A percentile compares a stretch with the other conserved stretches of the same genome.
These are phyloP conservation scores for Colletotrichum nymphaeae DNA, from an alignment of 2,329 filamentous ascomycete genomes.

Conservation along the genomic window DNA sequence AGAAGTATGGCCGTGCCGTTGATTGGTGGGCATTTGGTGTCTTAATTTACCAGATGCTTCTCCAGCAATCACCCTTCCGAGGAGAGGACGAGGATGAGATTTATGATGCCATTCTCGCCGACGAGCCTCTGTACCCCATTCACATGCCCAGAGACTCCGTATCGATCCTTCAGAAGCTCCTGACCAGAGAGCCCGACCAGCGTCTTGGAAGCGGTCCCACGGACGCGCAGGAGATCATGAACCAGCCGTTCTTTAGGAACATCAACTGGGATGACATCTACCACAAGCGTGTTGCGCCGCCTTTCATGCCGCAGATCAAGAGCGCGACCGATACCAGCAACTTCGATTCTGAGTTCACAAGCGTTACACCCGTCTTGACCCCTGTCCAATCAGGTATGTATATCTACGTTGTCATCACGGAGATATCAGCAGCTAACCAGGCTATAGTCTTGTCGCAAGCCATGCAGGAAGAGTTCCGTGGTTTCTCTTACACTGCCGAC, in stretches of 20 bases:
- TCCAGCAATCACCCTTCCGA: slow-evolving; percentile 98
- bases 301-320: slow-evolving; percentile 90
- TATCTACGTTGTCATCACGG: not conserved
- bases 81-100: slow-evolving; percentile 99
- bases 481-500: slow-evolving; percentile 96
- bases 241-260: slow-evolving; percentile 96
- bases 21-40: slow-evolving; percentile 99
- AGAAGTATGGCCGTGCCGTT: slow-evolving; percentile 96
- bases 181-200: slow-evolving; percentile 94
- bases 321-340: slow-evolving; percentile 98
- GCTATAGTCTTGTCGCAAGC: slow-evolving; percentile 88
- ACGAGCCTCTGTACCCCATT: slow-evolving; percentile 97
- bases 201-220: slow-evolving; percentile 94
- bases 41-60: slow-evolving; percentile 98
- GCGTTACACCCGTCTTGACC: slow-evolving; percentile 95
- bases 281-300: slow-evolving; percentile 89
- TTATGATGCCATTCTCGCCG: slow-evolving; percentile 96
- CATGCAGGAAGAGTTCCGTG: slow-evolving; percentile 99
- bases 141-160: slow-evolving; percentile 99
- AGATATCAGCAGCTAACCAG: slow-evolving; percentile 10
- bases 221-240: slow-evolving; percentile 99
- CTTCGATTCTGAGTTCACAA: slow-evolving; percentile 98
- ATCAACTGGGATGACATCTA: slow-evolving; percentile 99
- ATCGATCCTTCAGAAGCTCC: slow-evolving; percentile 95
- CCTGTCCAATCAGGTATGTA: slow-evolving; percentile 94